Percentiles rank a stretch among this genome's conserved stretches.
phyloP scores from a whole-genome alignment of 1,284 basidiomycete species.

The Moesziomyces parantarcticus region DNA sequence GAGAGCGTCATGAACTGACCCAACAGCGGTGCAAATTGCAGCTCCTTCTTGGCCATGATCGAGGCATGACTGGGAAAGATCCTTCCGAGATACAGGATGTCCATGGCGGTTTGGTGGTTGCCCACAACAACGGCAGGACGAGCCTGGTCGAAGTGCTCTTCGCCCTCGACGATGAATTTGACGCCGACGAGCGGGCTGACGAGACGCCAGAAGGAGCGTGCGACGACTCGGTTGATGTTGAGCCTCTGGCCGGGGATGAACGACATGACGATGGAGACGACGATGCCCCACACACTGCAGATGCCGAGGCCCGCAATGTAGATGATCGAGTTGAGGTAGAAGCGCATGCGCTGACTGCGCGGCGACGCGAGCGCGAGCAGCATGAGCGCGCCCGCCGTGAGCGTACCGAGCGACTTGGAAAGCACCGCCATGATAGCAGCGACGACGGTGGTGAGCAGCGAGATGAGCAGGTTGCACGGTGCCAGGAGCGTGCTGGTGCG shows the following conservation, averaged over 20 bases:
- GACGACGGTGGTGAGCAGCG: not conserved
- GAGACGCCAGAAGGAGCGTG: constrained; percentile 82
- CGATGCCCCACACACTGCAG: constrained; percentile 80
- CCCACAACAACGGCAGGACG: constrained; percentile 81
- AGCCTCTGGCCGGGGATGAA: constrained; percentile 77
- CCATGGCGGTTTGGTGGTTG: constrained; percentile 80
- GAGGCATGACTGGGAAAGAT: constrained; percentile 84
- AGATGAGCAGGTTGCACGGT: not conserved
- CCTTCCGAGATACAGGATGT: constrained; percentile 77
- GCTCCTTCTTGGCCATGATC: constrained; percentile 94
- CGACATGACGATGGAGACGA: constrained; percentile 78
- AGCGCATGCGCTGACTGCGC: constrained; percentile 51
- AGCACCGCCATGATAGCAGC: constrained; percentile 52
- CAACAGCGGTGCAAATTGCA: constrained; percentile 84
- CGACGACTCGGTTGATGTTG: constrained; percentile 87
- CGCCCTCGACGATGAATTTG: constrained; percentile 82
- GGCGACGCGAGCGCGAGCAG: constrained; percentile 59
- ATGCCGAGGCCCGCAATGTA: constrained; percentile 81
- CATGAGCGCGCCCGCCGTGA: constrained; percentile 47
- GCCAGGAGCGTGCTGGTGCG: not conserved
- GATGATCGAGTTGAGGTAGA: constrained; percentile 68
- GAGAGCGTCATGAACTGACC: constrained; percentile 90
- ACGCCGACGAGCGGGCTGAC: constrained; percentile 78
- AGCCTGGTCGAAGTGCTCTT: constrained; percentile 77
- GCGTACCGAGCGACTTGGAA: constrained; percentile 47